phyloP scores from a whole-genome alignment of 306 rosid genomes.

The Lithocarpus polystachyus region DNA sequence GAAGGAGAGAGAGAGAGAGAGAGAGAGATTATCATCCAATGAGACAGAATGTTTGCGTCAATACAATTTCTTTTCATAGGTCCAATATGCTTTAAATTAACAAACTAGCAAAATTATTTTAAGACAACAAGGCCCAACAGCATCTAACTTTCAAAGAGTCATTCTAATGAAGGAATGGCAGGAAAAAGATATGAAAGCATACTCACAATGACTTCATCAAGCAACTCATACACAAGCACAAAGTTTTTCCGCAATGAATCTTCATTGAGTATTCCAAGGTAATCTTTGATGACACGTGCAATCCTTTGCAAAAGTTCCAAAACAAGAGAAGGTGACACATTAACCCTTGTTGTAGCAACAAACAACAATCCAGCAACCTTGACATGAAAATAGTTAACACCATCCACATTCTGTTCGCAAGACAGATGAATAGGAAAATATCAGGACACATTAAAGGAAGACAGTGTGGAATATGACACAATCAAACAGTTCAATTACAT shows the following conservation, averaged over 20 bases:
- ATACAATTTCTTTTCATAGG: neutral
- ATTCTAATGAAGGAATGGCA: constrained; percentile 1
- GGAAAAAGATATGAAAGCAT: neutral
- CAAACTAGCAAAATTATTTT: neutral
- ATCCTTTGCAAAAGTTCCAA: constrained; percentile 82
- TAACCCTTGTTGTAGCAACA: constrained; percentile 79
- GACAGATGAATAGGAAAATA: neutral
- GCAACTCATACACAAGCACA: constrained; percentile 90
- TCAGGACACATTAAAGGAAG: neutral
- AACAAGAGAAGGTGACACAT: constrained; percentile 80
- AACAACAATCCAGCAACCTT: constrained; percentile 85
- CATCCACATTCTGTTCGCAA: constrained; percentile 68
- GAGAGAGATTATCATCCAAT: neutral
- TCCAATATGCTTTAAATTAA: neutral
- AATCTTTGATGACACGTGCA: constrained; percentile 87
- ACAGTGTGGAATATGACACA: neutral
- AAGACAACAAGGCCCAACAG: neutral
- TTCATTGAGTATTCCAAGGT: constrained; percentile 90
- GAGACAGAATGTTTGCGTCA: neutral
- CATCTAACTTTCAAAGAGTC: constrained; percentile 3
- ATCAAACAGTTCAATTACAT: neutral
- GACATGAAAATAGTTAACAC: constrained; percentile 89
- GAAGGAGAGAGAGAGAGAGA: neutral
- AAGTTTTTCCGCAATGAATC: constrained; percentile 86
- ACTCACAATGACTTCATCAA: constrained; percentile 91